Evolutionary conservation across 257 asterid genomes (phyloP).

Genomic region (Lantana camara): DNA sequence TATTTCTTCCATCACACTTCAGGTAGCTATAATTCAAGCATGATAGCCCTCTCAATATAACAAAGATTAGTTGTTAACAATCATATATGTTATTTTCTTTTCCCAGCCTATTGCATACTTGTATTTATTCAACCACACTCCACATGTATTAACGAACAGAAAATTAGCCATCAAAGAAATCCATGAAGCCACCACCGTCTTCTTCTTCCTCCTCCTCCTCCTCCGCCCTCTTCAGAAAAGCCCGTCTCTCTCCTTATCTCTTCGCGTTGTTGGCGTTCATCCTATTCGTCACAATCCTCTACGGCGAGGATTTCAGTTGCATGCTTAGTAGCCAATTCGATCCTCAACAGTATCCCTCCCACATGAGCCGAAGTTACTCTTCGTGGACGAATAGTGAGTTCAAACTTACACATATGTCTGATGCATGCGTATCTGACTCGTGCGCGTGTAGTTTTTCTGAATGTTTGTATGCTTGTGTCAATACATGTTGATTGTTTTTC

Average conservation of each 20-base stretch:
- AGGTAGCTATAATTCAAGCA: conserved; percentile 7
- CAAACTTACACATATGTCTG: not conserved
- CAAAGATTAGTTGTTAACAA: not conserved
- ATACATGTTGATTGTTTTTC: not conserved
- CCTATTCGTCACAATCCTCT: conserved; percentile 51
- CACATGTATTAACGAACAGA: not conserved
- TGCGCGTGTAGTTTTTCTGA: not conserved
- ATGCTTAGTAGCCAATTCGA: conserved; percentile 36
- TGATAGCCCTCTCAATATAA: not conserved
- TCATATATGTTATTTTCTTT: too few species aligned
- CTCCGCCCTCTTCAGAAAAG: conserved; percentile 38
- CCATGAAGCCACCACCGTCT: conserved; percentile 44
- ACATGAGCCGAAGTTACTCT: conserved; percentile 19
- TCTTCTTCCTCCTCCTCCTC: conserved; percentile 38
- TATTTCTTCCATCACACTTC: conserved; percentile 34
- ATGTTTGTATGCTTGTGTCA: not conserved
- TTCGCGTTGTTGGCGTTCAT: conserved; percentile 51
- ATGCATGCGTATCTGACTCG: not conserved
- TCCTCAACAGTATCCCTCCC: conserved; percentile 19
- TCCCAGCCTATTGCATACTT: conserved; percentile 28
- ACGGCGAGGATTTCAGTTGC: conserved; percentile 56
- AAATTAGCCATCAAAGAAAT: conserved; percentile 7
- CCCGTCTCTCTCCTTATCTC: conserved; percentile 51
- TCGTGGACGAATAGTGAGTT: conserved; percentile 31
- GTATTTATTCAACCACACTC: conserved; percentile 38